Percentiles rank a stretch among this genome's conserved stretches.
phyloP scores from a whole-genome alignment of 2,329 filamentous ascomycete species.

The Hymenoscyphus fraxineus region DNA sequence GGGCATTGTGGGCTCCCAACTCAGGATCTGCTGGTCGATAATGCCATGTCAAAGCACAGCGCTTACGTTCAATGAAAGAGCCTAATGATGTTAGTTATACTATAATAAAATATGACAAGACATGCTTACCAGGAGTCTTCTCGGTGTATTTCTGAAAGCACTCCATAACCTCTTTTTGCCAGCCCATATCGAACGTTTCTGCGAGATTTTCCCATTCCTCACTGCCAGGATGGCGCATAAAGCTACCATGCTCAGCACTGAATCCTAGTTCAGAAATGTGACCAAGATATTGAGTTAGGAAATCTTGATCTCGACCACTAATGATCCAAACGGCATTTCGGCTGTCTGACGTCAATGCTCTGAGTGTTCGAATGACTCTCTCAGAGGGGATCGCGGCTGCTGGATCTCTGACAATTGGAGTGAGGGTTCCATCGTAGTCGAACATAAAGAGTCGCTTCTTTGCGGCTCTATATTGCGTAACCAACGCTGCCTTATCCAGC shows the following conservation, averaged over 20 bases:
- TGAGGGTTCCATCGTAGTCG: constrained; percentile 96
- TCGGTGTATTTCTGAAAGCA: constrained; percentile 88
- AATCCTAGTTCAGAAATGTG: constrained; percentile 87
- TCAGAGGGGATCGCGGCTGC: constrained; percentile 84
- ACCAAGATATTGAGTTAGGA: constrained; percentile 87
- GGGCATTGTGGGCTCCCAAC: constrained; percentile 74
- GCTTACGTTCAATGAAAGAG: constrained; percentile 90
- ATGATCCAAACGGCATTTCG: constrained; percentile 97
- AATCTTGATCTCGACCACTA: constrained; percentile 87
- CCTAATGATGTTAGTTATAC: constrained; percentile 44
- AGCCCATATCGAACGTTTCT: constrained; percentile 82
- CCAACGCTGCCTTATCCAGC: constrained; percentile 69
- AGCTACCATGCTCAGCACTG: constrained; percentile 94
- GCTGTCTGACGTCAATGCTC: constrained; percentile 72
- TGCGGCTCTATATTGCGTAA: constrained; percentile 70
- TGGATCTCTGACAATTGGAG: constrained; percentile 90
- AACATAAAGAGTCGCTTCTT: constrained; percentile 92
- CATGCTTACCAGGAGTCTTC: constrained; percentile 66
- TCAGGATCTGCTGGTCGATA: constrained; percentile 89
- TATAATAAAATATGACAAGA: background rate
- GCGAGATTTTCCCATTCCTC: constrained; percentile 86
- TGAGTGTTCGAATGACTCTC: constrained; percentile 74
- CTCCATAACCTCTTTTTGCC: constrained; percentile 81
- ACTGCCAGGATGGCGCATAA: constrained; percentile 76
- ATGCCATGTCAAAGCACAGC: constrained; percentile 94